phyloP scores from a whole-genome alignment of 176 grass and related monocot species.

The Oryza glaberrima region DNA sequence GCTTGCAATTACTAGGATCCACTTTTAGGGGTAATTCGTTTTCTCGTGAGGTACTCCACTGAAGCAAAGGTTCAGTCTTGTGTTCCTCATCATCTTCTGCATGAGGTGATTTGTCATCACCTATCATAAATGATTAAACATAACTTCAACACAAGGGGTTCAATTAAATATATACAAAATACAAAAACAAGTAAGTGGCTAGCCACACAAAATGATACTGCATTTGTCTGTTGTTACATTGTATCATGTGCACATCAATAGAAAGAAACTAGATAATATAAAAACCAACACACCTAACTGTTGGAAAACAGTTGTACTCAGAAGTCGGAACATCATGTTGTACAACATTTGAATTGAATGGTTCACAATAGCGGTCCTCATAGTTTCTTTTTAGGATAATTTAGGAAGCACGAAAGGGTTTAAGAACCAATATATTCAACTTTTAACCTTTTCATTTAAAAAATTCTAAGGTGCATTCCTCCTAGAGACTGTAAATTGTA shows the following conservation, averaged over 20 bases:
- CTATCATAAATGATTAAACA: slow-evolving; percentile 24
- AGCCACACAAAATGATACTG: background rate
- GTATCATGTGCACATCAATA: background rate
- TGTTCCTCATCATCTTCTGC: slow-evolving; percentile 28
- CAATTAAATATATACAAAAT: background rate
- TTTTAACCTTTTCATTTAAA: background rate
- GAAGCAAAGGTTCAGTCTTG: slow-evolving; percentile 42
- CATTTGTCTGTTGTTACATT: background rate
- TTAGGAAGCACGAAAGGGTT: background rate
- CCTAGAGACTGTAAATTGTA: background rate
- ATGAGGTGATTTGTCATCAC: slow-evolving; percentile 5
- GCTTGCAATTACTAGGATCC: slow-evolving; percentile 10
- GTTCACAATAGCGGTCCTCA: background rate
- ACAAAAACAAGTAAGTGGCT: background rate
- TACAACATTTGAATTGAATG: background rate
- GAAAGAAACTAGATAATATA: background rate
- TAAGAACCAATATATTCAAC: background rate
- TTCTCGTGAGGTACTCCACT: slow-evolving; percentile 28
- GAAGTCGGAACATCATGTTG: background rate
- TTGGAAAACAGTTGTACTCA: background rate
- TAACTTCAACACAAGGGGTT: slow-evolving; percentile 10
- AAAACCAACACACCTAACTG: background rate
- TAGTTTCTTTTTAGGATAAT: background rate
- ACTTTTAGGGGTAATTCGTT: slow-evolving; percentile 38
- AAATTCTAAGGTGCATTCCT: background rate